phyloP scores from a whole-genome alignment of 1,284 basidiomycete genomes.

The Ustilago nuda region DNA sequence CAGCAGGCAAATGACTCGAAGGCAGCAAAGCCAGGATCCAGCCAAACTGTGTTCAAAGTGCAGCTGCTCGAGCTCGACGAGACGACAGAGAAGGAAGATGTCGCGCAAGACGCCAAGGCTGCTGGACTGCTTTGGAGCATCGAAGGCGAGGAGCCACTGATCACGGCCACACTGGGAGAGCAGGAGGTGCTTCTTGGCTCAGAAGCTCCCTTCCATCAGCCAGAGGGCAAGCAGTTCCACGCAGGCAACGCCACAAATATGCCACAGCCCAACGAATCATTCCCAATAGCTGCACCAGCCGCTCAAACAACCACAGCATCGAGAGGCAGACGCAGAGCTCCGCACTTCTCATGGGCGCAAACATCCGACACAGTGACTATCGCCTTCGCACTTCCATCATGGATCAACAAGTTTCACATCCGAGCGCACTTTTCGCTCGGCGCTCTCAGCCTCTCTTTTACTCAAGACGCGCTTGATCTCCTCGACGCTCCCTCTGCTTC shows the following conservation, averaged over 20 bases:
- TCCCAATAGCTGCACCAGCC: constrained; percentile 64
- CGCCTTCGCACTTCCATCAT: constrained; percentile 81
- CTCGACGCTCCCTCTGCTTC: constrained; percentile 6
- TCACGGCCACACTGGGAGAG: constrained; percentile 31
- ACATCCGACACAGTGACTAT: constrained; percentile 83
- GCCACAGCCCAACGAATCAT: neutral
- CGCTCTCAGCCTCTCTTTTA: constrained; percentile 77
- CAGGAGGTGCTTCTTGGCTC: constrained; percentile 25
- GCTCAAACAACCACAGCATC: neutral
- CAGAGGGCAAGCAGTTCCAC: neutral
- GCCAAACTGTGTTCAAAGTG: constrained; percentile 38
- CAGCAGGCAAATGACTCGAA: constrained; percentile 1
- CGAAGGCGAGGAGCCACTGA: constrained; percentile 41
- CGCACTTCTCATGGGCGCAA: constrained; percentile 87
- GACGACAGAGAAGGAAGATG: neutral
- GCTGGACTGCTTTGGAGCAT: constrained; percentile 19
- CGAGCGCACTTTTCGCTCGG: constrained; percentile 75
- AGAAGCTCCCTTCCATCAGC: constrained; percentile 24
- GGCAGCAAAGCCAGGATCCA: neutral
- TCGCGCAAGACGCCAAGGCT: neutral
- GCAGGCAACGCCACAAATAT: neutral
- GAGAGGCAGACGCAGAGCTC: constrained; percentile 25
- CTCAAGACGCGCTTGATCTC: constrained; percentile 66
- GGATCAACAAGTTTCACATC: constrained; percentile 56
- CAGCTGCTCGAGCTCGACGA: constrained; percentile 23